Percentiles rank a stretch among this genome's conserved stretches.
These are phyloP conservation scores for Vitis hybrid DNA, from an alignment of 177 flowering plant species.

Conservation along the genomic window DNA sequence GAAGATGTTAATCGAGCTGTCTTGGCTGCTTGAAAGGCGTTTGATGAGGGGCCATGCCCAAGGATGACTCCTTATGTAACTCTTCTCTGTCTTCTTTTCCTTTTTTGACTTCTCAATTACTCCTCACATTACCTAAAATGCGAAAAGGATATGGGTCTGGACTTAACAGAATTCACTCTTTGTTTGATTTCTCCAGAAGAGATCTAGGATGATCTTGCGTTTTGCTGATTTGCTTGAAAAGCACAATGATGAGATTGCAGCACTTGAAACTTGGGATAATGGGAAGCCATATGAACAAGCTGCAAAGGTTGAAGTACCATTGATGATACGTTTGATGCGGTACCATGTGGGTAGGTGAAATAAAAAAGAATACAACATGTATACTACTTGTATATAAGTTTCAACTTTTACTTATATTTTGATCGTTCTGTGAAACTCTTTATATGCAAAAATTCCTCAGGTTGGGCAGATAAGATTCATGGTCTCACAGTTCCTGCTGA, in stretches of 20 bases:
- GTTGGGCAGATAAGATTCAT: constrained; percentile 83
- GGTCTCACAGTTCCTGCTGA: constrained; percentile 72
- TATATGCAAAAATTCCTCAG: constrained; percentile 28
- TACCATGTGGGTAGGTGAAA: constrained; percentile 67
- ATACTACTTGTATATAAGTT: too few species aligned
- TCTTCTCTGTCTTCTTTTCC: background rate
- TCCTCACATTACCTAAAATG: too few species aligned
- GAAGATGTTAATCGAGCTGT: constrained; percentile 80
- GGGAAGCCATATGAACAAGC: constrained; percentile 71
- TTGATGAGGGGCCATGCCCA: constrained; percentile 92
- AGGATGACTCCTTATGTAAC: constrained; percentile 74
- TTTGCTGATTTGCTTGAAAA: constrained; percentile 68
- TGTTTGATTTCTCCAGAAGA: constrained; percentile 37
- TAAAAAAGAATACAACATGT: background rate
- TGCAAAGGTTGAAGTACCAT: constrained; percentile 62
- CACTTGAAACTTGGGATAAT: constrained; percentile 75
- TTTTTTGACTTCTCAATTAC: background rate
- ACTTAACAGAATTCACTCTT: background rate
- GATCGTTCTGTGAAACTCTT: background rate
- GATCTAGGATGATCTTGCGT: constrained; percentile 41
- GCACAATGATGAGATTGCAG: constrained; percentile 63
- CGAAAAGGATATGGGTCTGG: background rate
- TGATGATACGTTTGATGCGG: constrained; percentile 54
- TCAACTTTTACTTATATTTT: background rate
- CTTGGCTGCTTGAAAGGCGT: constrained; percentile 79